phyloP scores from a whole-genome alignment of 2,329 filamentous ascomycete genomes.

The Penicillium sp. region DNA sequence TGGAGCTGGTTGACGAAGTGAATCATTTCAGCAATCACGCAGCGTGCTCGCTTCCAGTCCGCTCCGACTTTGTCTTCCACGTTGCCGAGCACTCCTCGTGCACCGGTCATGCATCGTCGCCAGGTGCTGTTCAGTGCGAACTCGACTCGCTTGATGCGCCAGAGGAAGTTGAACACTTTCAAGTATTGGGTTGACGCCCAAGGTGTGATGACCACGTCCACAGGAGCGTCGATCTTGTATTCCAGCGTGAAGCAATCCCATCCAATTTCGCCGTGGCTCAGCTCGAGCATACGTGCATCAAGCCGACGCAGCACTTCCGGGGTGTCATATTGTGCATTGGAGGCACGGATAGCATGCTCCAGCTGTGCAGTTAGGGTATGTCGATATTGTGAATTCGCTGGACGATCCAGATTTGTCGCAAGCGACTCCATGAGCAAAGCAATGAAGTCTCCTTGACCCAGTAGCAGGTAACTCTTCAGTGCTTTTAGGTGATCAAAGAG shows the following conservation, averaged over 20 bases:
- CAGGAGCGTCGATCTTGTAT: conserved; percentile 94
- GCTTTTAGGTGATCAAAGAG: conserved; percentile 89
- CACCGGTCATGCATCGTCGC: conserved; percentile 93
- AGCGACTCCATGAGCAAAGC: conserved; percentile 95
- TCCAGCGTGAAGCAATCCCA: conserved; percentile 99
- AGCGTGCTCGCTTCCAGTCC: conserved; percentile 88
- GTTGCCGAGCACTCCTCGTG: conserved; percentile 81
- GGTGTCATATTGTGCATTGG: conserved; percentile 93
- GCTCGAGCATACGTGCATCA: conserved; percentile 96
- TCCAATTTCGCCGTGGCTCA: conserved; percentile 93
- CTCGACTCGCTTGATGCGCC: conserved; percentile 96
- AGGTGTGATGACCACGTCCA: conserved; percentile 94
- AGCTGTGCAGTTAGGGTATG: conserved; percentile 97
- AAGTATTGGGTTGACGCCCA: conserved; percentile 96
- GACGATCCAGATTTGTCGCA: conserved; percentile 85
- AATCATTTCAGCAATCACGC: conserved; percentile 93
- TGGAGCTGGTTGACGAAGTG: conserved; percentile 96
- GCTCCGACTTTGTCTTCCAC: conserved; percentile 68
- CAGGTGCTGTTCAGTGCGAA: conserved; percentile 88
- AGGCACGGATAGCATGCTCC: conserved; percentile 94
- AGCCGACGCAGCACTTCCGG: conserved; percentile 86
- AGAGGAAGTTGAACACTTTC: conserved; percentile 98
- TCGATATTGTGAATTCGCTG: conserved; percentile 93
- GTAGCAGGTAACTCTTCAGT: conserved; percentile 88
- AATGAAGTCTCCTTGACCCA: conserved; percentile 96